phyloP scores from a whole-genome alignment of 1,284 basidiomycete genomes.

The Ganoderma lingzhi region DNA sequence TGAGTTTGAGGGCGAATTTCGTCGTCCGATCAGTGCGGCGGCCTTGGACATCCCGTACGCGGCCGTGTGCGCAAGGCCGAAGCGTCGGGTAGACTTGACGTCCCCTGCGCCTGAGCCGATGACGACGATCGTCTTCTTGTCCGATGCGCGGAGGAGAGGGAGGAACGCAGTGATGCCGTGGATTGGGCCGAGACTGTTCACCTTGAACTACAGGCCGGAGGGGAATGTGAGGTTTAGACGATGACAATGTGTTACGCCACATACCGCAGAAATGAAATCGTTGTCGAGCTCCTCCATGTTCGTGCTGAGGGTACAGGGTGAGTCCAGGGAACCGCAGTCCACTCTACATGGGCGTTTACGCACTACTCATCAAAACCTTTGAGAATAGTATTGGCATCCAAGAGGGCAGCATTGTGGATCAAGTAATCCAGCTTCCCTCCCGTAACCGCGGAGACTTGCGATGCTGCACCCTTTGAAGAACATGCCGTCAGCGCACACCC shows the following conservation, averaged over 20 bases:
- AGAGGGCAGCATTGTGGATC: conserved; percentile 23
- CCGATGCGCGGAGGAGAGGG: conserved; percentile 44
- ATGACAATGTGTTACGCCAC: not conserved
- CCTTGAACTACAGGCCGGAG: conserved; percentile 35
- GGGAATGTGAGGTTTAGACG: not conserved
- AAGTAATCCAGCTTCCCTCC: conserved; percentile 22
- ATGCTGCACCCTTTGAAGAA: conserved; percentile 12
- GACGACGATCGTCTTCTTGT: not conserved
- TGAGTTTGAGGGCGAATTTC: conserved; percentile 47
- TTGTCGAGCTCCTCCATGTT: conserved; percentile 33
- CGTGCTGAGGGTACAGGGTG: not conserved
- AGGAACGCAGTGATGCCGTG: conserved; percentile 46
- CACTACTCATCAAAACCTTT: conserved; percentile 22
- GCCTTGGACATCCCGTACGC: conserved; percentile 49
- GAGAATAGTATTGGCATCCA: conserved; percentile 1
- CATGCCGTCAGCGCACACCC: not conserved
- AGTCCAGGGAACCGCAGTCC: too few species aligned
- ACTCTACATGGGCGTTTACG: not conserved
- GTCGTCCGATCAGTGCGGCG: conserved; percentile 47
- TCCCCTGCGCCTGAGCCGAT: conserved; percentile 24
- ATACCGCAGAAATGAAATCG: conserved; percentile 30
- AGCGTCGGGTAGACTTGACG: conserved; percentile 35
- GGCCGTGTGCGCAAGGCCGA: conserved; percentile 20
- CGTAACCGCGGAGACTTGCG: conserved; percentile 10
- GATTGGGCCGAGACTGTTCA: conserved; percentile 49